Conservation (phyloP, 768 basidiomycete genomes). For the Psilocybe sp. region DNA sequence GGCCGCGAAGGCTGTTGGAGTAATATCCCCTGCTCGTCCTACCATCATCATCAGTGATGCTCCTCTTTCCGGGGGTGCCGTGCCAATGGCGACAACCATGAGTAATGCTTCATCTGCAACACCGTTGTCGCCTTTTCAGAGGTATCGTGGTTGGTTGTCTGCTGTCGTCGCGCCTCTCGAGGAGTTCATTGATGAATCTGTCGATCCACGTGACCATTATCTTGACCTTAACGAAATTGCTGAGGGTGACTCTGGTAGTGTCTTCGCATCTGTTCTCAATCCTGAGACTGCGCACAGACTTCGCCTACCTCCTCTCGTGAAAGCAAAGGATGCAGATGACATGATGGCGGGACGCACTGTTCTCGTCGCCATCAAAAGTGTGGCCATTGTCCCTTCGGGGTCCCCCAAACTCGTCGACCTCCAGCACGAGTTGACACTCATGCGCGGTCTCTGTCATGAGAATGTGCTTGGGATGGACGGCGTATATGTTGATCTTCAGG, state of each 20-base stretch:
- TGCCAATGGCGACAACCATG: slow-evolving; percentile 13
- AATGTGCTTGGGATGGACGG: slow-evolving; percentile 68
- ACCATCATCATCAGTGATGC: slow-evolving; percentile 33
- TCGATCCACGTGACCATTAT: slow-evolving; percentile 65
- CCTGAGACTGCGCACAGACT: slow-evolving; percentile 30
- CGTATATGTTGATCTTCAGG: slow-evolving; percentile 64
- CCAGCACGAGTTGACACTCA: slow-evolving; percentile 54
- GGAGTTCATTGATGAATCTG: slow-evolving; percentile 58
- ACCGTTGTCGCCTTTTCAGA: slow-evolving; percentile 41
- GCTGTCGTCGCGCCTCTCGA: slow-evolving; percentile 56
- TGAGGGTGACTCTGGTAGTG: slow-evolving; percentile 79
- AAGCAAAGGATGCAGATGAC: slow-evolving; percentile 36
- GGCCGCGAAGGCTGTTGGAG: slow-evolving; percentile 13
- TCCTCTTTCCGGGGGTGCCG: slow-evolving; percentile 3
- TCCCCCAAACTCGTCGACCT: slow-evolving; percentile 65
- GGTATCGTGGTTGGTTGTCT: slow-evolving; percentile 64
- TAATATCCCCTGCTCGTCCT: slow-evolving; percentile 19
- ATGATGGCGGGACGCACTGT: slow-evolving; percentile 29
- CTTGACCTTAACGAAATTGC: slow-evolving; percentile 74
- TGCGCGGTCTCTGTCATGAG: slow-evolving; percentile 55
- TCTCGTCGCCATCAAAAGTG: slow-evolving; percentile 76
- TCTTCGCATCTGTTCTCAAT: slow-evolving; percentile 46
- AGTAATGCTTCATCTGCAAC: slow-evolving; percentile 28
- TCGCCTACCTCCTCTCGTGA: slow-evolving; percentile 35
- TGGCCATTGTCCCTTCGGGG: slow-evolving; percentile 56